Conservation (phyloP, 352 stramenopile species). For the Phytophthora brassicae region DNA sequence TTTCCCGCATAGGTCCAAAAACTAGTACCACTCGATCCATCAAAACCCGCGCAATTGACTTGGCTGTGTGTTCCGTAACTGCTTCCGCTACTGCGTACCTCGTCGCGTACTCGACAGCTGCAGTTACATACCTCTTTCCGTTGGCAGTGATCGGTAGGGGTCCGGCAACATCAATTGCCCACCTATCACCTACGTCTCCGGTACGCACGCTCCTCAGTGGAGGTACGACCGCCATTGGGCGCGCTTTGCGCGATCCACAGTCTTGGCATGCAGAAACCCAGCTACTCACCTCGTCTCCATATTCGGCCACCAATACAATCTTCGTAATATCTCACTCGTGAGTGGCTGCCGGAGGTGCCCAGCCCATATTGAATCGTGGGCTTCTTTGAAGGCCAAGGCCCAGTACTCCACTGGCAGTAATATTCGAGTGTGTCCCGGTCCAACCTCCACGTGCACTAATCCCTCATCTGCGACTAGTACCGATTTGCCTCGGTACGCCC, state of each 20-base stretch:
- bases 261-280: background rate
- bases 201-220: slow-evolving; percentile 7
- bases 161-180: slow-evolving; percentile 3
- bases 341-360: no score
- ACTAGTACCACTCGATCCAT: background rate
- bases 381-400: background rate
- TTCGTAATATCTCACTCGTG: background rate
- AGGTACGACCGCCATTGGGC: background rate
- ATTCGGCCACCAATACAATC: background rate
- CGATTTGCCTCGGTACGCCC: background rate
- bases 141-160: background rate
- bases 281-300: background rate
- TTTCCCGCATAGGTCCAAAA: background rate
- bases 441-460: background rate
- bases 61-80: background rate
- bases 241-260: background rate
- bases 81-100: background rate
- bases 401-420: background rate
- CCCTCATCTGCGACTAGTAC: no score
- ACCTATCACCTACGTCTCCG: background rate
- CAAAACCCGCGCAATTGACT: background rate
- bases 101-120: slow-evolving; percentile 4
- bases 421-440: background rate
- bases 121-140: no score
- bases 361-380: no score